A percentile compares a stretch with the other conserved stretches of the same genome.
These are phyloP conservation scores for Colletotrichum salicis DNA, from an alignment of 2,329 filamentous ascomycete genomes.

Conservation along the genomic window DNA sequence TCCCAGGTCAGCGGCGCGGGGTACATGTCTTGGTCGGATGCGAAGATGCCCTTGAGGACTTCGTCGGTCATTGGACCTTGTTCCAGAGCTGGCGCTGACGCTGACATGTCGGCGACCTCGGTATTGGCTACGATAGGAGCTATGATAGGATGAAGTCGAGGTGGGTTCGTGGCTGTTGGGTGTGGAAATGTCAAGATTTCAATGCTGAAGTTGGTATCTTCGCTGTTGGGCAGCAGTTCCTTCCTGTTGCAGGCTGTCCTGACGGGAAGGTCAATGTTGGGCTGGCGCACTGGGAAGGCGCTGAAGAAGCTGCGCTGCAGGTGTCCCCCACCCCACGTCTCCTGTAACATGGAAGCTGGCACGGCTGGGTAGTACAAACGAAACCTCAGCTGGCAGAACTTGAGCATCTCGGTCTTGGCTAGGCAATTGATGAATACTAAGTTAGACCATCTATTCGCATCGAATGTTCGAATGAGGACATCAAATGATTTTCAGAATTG, in stretches of 20 bases:
- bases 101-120: background rate
- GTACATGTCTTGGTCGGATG: slow-evolving; percentile 48
- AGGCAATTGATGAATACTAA: too few species aligned
- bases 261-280: background rate
- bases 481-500: too few species aligned
- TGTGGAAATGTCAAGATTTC: background rate
- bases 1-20: slow-evolving; percentile 45
- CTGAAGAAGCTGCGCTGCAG: background rate
- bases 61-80: slow-evolving; percentile 32
- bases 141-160: background rate
- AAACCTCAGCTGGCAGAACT: too few species aligned
- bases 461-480: too few species aligned
- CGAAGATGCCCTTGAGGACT: slow-evolving; percentile 39
- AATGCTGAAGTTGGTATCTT: background rate
- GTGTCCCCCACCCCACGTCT: background rate
- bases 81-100: background rate
- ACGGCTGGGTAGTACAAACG: background rate
- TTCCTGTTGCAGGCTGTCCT: too few species aligned
- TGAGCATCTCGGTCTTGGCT: too few species aligned
- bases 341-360: background rate
- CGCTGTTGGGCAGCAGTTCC: background rate
- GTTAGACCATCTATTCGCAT: too few species aligned
- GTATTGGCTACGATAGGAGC: background rate
- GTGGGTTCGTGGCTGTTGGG: background rate
- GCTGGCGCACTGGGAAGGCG: background rate